These are phyloP conservation scores for Phytophthora pistaciae DNA, from an alignment of 352 stramenopile species.

Conservation along the genomic window DNA sequence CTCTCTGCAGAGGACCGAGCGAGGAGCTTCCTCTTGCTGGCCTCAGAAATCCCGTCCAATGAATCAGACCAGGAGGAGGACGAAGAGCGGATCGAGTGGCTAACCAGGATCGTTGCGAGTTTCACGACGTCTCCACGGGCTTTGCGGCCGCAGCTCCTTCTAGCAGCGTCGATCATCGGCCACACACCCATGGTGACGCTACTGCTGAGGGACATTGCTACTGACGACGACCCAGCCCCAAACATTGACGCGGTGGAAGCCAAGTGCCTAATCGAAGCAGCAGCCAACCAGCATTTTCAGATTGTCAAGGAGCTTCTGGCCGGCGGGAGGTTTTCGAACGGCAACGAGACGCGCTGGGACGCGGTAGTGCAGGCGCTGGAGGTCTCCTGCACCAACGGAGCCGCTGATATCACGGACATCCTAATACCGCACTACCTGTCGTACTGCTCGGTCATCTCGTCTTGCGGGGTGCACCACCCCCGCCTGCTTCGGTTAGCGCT, in stretches of 20 bases:
- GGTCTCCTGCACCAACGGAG: constrained; percentile 27
- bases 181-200: constrained; percentile 26
- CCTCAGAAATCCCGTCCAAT: constrained; percentile 12
- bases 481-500: constrained; percentile 26
- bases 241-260: constrained; percentile 22
- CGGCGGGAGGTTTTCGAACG: constrained; percentile 19
- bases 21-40: constrained; percentile 29
- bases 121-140: constrained; percentile 17
- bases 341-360: constrained; percentile 15
- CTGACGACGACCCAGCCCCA: constrained; percentile 1
- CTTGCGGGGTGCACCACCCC: constrained; percentile 12
- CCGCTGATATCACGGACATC: constrained; percentile 19
- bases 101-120: constrained; percentile 18
- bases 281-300: constrained; percentile 14
- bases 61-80: not conserved
- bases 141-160: constrained; percentile 26
- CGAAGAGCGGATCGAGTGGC: constrained; percentile 8
- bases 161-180: constrained; percentile 25
- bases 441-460: constrained; percentile 5
- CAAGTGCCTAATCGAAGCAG: constrained; percentile 30
- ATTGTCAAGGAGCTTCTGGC: constrained; percentile 19
- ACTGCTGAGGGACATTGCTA: constrained; percentile 17
- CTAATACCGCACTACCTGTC: constrained; percentile 35
- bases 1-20: constrained; percentile 34
- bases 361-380: constrained; percentile 26